A percentile compares a stretch with the other conserved stretches of the same genome.
phyloP scores from a whole-genome alignment of 257 asterid genomes.

The Penstemon eatonii region DNA sequence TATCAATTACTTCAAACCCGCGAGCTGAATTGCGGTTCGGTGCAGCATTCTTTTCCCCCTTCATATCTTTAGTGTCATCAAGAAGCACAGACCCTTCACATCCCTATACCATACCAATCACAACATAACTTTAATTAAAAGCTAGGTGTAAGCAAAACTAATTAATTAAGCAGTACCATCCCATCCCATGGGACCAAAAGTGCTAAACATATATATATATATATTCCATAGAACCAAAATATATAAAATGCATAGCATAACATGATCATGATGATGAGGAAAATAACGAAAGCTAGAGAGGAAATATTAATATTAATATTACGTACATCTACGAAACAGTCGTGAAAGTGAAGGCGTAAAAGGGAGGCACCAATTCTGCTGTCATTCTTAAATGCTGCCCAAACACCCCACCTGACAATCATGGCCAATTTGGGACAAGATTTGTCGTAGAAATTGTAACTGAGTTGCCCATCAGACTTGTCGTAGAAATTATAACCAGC shows the following conservation, averaged over 20 bases:
- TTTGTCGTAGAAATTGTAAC: constrained; percentile 50
- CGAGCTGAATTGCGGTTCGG: constrained; percentile 66
- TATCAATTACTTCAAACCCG: constrained; percentile 67
- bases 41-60: constrained; percentile 67
- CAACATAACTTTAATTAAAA: neutral
- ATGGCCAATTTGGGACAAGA: constrained; percentile 53
- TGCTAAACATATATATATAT: too few relatives aligned
- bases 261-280: too few relatives aligned
- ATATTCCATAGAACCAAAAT: too few relatives aligned
- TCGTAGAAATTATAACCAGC: constrained; percentile 28
- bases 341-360: constrained; percentile 74
- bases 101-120: constrained; percentile 42
- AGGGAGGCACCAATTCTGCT: constrained; percentile 72
- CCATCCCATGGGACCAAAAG: too few relatives aligned
- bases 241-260: too few relatives aligned
- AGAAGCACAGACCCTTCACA: constrained; percentile 81
- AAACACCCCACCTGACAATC: constrained; percentile 55
- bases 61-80: constrained; percentile 58
- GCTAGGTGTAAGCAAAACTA: too few relatives aligned
- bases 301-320: too few relatives aligned
- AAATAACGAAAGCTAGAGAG: too few relatives aligned
- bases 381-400: constrained; percentile 57
- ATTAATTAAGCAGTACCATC: too few relatives aligned
- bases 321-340: constrained; percentile 65
- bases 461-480: constrained; percentile 30